Evolutionary conservation across 176 grass and related monocot genomes (phyloP).

Genomic region (Dendrocalamus sinicus): DNA sequence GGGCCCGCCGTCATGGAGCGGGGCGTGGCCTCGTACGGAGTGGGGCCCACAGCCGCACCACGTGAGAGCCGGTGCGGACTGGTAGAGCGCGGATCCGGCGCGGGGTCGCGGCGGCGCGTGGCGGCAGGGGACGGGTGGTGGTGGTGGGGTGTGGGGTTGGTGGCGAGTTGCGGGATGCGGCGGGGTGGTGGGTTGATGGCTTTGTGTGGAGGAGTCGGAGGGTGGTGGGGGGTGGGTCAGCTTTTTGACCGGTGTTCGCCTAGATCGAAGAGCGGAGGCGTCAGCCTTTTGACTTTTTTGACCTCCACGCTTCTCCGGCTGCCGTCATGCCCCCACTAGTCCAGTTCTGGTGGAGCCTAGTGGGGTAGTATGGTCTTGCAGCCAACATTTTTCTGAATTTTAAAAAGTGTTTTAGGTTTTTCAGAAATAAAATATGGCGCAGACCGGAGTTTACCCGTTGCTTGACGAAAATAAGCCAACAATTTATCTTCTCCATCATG

Average conservation of each 20-base stretch:
- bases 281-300: constrained; percentile 54
- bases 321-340: background rate
- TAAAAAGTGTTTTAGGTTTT: no score
- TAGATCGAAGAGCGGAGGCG: constrained; percentile 39
- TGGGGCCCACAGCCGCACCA: constrained; percentile 34
- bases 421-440: no score
- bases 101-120: background rate
- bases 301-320: background rate
- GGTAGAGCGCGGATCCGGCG: constrained; percentile 19
- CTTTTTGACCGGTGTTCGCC: constrained; percentile 42
- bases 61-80: constrained; percentile 42
- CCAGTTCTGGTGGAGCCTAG: background rate
- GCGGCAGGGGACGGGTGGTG: background rate
- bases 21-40: background rate
- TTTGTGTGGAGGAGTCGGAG: background rate
- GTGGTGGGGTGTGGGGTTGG: constrained; percentile 18
- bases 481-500: no score
- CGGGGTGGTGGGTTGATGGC: background rate
- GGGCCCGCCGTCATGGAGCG: constrained; percentile 32
- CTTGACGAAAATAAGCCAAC: no score
- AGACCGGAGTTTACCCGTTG: no score
- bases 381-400: no score
- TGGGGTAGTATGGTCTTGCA: no score
- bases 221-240: background rate
- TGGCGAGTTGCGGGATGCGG: constrained; percentile 32